Evolutionary conservation across 1,284 basidiomycete species (phyloP).

Genomic region (Cutaneotrichosporon curvatum): DNA sequence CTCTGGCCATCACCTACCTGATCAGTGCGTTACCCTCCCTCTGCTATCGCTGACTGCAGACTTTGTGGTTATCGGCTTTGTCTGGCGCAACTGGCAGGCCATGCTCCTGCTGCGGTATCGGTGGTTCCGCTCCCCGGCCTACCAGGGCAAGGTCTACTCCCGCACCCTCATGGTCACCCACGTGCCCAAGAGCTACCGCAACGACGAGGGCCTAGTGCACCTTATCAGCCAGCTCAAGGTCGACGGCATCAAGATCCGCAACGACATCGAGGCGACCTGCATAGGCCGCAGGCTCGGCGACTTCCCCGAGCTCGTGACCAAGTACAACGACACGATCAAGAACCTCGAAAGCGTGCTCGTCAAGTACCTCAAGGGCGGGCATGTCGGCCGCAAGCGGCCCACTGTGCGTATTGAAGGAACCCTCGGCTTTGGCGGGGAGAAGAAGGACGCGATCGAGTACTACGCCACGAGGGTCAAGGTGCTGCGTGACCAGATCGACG

Average conservation of each 20-base stretch:
- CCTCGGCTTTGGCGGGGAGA: constrained; percentile 64
- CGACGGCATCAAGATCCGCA: constrained; percentile 46
- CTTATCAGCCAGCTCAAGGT: constrained; percentile 62
- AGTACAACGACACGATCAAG: constrained; percentile 76
- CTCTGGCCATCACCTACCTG: constrained; percentile 66
- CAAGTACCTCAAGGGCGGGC: constrained; percentile 71
- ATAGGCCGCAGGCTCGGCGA: constrained; percentile 42
- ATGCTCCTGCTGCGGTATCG: constrained; percentile 51
- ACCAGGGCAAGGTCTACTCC: constrained; percentile 44
- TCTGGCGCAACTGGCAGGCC: constrained; percentile 65
- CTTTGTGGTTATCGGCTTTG: constrained; percentile 38
- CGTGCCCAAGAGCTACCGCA: constrained; percentile 67
- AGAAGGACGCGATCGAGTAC: constrained; percentile 74
- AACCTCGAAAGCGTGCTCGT: constrained; percentile 77
- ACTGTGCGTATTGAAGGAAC: constrained; percentile 64
- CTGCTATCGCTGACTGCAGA: constrained; percentile 14
- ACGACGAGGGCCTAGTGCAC: constrained; percentile 63
- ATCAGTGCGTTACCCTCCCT: constrained; percentile 50
- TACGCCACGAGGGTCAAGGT: constrained; percentile 61
- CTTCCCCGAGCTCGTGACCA: constrained; percentile 50
- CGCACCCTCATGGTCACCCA: constrained; percentile 53
- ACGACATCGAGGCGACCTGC: constrained; percentile 36
- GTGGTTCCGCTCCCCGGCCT: constrained; percentile 46
- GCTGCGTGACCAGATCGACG: constrained; percentile 64
- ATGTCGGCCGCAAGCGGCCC: constrained; percentile 65